Evolutionary conservation across 2,329 filamentous ascomycete genomes (phyloP).

Genomic region (Pyrenochaeta sp.): DNA sequence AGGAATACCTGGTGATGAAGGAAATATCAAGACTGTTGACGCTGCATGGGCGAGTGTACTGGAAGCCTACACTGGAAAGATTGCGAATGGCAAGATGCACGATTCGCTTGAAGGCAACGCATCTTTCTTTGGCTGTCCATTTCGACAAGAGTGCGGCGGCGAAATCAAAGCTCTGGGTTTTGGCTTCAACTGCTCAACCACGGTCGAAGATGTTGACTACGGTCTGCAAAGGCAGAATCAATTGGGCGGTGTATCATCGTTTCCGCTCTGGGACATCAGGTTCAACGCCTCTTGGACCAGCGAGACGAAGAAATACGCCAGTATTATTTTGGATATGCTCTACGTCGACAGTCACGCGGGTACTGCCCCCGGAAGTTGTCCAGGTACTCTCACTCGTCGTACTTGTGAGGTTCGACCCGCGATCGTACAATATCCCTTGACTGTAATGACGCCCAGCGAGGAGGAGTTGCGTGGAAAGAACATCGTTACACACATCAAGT

Average conservation of each 20-base stretch:
- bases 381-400: slow-evolving; percentile 19
- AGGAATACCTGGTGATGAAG: slow-evolving; percentile 27
- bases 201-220: slow-evolving; percentile 22
- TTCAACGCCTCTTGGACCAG: slow-evolving; percentile 21
- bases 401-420: slow-evolving; percentile 27
- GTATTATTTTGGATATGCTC: slow-evolving; percentile 23
- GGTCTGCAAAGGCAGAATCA: slow-evolving; percentile 17
- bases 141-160: slow-evolving; percentile 27
- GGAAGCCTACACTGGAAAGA: slow-evolving; percentile 29
- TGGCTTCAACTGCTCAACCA: slow-evolving; percentile 22
- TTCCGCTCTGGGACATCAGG: slow-evolving; percentile 25
- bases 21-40: slow-evolving; percentile 27
- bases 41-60: slow-evolving; percentile 24
- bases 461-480: slow-evolving; percentile 26
- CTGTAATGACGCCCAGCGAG: slow-evolving; percentile 30
- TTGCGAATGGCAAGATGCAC: slow-evolving; percentile 33
- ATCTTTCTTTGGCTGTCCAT: slow-evolving; percentile 30
- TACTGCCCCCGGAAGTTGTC: slow-evolving; percentile 14
- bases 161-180: slow-evolving; percentile 23
- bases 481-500: slow-evolving; percentile 32
- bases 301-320: slow-evolving; percentile 19
- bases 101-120: slow-evolving; percentile 15
- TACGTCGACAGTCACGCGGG: slow-evolving; percentile 26
- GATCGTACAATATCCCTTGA: slow-evolving; percentile 28
- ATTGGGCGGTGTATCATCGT: slow-evolving; percentile 8